A percentile compares a stretch with the other conserved stretches of the same genome.
phyloP scores from a whole-genome alignment of 768 basidiomycete species.

The Gautieria morchelliformis region DNA sequence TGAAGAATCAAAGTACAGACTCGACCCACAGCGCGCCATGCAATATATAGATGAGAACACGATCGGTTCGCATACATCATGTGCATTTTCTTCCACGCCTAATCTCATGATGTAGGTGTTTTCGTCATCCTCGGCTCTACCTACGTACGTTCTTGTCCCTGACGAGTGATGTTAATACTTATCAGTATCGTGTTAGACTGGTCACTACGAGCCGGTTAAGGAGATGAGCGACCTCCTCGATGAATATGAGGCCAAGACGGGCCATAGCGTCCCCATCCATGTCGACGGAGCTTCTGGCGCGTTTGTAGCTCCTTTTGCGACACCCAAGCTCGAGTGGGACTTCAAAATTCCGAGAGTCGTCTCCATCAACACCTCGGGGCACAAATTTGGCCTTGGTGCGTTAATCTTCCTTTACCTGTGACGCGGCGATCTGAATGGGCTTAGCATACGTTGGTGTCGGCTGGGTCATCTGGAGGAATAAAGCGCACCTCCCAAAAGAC shows the following conservation, averaged over 20 bases:
- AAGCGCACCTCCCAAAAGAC: conserved; percentile 52
- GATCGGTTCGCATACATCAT: conserved; percentile 31
- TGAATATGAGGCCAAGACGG: conserved; percentile 40
- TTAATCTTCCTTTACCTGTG: background rate
- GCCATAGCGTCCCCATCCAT: conserved; percentile 36
- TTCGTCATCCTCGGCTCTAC: conserved; percentile 42
- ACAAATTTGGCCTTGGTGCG: conserved; percentile 24
- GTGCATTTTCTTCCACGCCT: background rate
- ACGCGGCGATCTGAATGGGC: conserved; percentile 30
- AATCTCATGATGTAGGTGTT: conserved; percentile 18
- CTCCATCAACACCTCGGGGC: conserved; percentile 39
- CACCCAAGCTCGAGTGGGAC: conserved; percentile 47
- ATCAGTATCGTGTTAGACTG: conserved; percentile 24
- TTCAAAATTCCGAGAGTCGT: conserved; percentile 52
- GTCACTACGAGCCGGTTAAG: conserved; percentile 70
- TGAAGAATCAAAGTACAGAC: conserved; percentile 64
- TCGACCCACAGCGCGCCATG: conserved; percentile 59
- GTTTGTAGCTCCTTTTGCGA: conserved; percentile 55
- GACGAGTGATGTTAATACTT: background rate
- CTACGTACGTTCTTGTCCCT: conserved; percentile 24
- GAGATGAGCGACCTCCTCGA: conserved; percentile 71
- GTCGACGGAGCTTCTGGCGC: conserved; percentile 53
- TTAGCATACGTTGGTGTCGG: conserved; percentile 50
- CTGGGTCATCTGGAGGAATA: conserved; percentile 54
- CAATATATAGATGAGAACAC: conserved; percentile 63